Conservation (phyloP, 2,329 filamentous ascomycete species). For the Curvularia hawaiiensis region DNA sequence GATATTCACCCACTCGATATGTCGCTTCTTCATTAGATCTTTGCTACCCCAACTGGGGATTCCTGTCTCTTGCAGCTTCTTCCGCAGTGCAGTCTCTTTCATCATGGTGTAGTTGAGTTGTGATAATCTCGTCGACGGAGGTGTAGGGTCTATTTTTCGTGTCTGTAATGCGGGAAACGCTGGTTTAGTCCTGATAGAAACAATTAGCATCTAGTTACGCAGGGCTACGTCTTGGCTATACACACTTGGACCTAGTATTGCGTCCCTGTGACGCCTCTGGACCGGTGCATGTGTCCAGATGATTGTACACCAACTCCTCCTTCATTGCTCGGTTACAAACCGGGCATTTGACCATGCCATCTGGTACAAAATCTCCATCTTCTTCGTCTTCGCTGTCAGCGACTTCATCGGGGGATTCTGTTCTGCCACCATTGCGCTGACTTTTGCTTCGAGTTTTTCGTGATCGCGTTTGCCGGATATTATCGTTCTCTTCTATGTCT, state of each 20-base stretch:
- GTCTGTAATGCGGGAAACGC: conserved; percentile 30
- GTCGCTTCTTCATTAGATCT: conserved; percentile 74
- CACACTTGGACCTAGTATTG: conserved; percentile 41
- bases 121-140: conserved; percentile 58
- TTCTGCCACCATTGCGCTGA: conserved; percentile 36
- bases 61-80: conserved; percentile 81
- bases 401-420: conserved; percentile 41
- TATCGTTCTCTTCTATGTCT: conserved; percentile 51
- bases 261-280: conserved; percentile 35
- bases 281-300: conserved; percentile 72
- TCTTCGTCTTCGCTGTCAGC: conserved; percentile 49
- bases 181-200: conserved; percentile 24
- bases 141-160: conserved; percentile 49
- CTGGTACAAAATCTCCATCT: conserved; percentile 55
- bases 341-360: conserved; percentile 82
- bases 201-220: conserved; percentile 12
- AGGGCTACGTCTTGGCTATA: conserved; percentile 5
- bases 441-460: conserved; percentile 48
- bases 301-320: conserved; percentile 74
- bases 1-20: conserved; percentile 91
- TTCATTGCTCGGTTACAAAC: conserved; percentile 84
- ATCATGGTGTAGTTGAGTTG: conserved; percentile 85
- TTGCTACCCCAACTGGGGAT: conserved; percentile 73
- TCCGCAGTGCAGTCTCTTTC: conserved; percentile 77
- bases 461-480: conserved; percentile 44